These are phyloP conservation scores for Aspergillus sp. DNA, from an alignment of 2,329 filamentous ascomycete species.

Conservation along the genomic window DNA sequence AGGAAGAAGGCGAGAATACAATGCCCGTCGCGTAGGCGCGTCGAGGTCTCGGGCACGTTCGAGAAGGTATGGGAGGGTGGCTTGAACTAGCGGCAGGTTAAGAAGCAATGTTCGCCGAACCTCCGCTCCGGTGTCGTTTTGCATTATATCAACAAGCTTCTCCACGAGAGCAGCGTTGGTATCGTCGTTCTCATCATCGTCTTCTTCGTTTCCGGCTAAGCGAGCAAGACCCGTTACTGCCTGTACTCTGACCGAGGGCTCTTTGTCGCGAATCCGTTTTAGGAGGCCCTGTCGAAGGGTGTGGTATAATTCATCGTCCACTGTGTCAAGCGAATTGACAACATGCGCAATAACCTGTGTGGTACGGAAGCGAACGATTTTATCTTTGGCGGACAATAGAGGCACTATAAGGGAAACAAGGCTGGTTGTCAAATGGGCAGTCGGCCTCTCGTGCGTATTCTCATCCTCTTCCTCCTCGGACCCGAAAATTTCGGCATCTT, in stretches of 20 bases:
- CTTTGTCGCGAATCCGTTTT: constrained; percentile 89
- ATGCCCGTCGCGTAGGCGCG: constrained; percentile 74
- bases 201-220: constrained; percentile 71
- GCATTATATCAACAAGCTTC: constrained; percentile 82
- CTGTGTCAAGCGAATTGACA: constrained; percentile 86
- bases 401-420: constrained; percentile 73
- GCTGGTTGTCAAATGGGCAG: constrained; percentile 71
- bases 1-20: constrained; percentile 85
- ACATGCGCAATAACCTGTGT: constrained; percentile 89
- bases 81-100: constrained; percentile 83
- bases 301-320: constrained; percentile 89
- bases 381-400: constrained; percentile 84
- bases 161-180: constrained; percentile 66
- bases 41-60: constrained; percentile 91
- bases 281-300: constrained; percentile 75
- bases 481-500: constrained; percentile 65
- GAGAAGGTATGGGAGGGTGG: constrained; percentile 80
- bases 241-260: constrained; percentile 86
- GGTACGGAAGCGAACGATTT: constrained; percentile 82
- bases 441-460: constrained; percentile 78
- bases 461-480: constrained; percentile 65
- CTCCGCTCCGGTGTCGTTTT: constrained; percentile 92
- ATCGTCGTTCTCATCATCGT: constrained; percentile 67
- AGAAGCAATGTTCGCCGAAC: constrained; percentile 84
- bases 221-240: constrained; percentile 87